phyloP scores from a whole-genome alignment of 108 stramenopile species.

The Nitzschia putrida region DNA sequence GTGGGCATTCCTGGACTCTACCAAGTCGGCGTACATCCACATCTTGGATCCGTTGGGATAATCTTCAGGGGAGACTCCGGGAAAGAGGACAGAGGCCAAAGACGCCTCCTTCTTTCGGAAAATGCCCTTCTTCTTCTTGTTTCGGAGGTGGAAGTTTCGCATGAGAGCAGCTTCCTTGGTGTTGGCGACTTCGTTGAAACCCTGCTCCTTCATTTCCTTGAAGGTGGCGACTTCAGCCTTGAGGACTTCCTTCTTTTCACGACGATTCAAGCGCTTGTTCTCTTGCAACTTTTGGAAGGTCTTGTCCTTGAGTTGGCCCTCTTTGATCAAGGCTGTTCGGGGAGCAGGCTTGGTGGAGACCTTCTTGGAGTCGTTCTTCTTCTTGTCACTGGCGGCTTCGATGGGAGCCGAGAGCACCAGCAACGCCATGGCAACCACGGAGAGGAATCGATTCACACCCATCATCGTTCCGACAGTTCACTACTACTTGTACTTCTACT shows the following conservation, averaged over 20 bases:
- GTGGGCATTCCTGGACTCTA: constrained; percentile 80
- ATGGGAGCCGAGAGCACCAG: constrained; percentile 1
- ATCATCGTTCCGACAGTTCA: too few species aligned
- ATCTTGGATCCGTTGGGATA: constrained; percentile 48
- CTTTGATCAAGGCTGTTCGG: constrained; percentile 8
- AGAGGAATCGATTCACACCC: too few species aligned
- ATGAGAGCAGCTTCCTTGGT: constrained; percentile 40
- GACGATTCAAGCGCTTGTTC: constrained; percentile 40
- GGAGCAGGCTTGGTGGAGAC: constrained; percentile 10
- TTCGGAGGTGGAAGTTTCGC: constrained; percentile 52
- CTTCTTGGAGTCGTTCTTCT: neutral
- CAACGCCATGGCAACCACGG: neutral
- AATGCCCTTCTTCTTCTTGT: constrained; percentile 68
- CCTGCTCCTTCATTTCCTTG: constrained; percentile 32
- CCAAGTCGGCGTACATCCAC: constrained; percentile 67
- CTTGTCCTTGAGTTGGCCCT: constrained; percentile 25
- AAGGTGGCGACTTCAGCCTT: constrained; percentile 32
- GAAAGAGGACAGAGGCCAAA: constrained; percentile 64
- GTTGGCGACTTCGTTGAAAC: constrained; percentile 44
- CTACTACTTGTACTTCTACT: too few species aligned
- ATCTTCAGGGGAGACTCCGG: constrained; percentile 74
- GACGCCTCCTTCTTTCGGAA: constrained; percentile 50
- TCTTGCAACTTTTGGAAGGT: constrained; percentile 45
- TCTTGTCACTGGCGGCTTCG: neutral
- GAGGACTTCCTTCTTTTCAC: constrained; percentile 47